These are phyloP conservation scores for Haplosporangium sp. DNA, from an alignment of 371 early-diverging fungal genomes.

Conservation along the genomic window DNA sequence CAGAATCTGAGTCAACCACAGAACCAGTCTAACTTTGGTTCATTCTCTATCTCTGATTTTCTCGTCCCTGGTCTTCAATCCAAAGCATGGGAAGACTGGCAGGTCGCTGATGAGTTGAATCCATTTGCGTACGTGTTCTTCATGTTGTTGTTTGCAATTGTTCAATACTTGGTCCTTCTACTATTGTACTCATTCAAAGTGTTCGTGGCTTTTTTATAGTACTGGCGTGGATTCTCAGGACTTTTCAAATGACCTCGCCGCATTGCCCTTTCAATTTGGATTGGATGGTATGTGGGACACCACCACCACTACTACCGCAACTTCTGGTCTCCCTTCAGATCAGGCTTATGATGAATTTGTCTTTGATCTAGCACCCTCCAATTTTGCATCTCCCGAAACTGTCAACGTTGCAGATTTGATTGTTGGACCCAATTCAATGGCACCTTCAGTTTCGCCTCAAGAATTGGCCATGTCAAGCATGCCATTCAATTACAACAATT, in stretches of 20 bases:
- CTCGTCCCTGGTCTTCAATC: slow-evolving; percentile 52
- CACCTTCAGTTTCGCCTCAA: slow-evolving; percentile 36
- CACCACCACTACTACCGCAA: not conserved
- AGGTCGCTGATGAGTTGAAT: slow-evolving; percentile 34
- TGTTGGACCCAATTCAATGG: slow-evolving; percentile 33
- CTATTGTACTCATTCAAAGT: not conserved
- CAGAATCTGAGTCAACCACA: slow-evolving; percentile 5
- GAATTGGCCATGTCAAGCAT: slow-evolving; percentile 24
- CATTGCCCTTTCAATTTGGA: slow-evolving; percentile 31
- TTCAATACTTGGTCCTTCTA: not conserved
- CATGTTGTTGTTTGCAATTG: no score
- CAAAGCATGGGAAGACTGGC: slow-evolving; percentile 56
- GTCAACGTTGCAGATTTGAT: slow-evolving; percentile 51
- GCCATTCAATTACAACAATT: slow-evolving; percentile 18
- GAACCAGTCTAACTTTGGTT: slow-evolving; percentile 2
- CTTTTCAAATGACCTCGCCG: slow-evolving; percentile 21
- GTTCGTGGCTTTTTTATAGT: not conserved
- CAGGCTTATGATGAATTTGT: slow-evolving; percentile 52
- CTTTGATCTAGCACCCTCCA: slow-evolving; percentile 43
- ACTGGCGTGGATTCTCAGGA: slow-evolving; percentile 27
- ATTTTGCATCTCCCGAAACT: slow-evolving; percentile 39
- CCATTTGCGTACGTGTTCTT: slow-evolving; percentile 33
- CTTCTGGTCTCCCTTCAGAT: slow-evolving; percentile 23
- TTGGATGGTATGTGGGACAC: slow-evolving; percentile 26
- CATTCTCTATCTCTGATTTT: slow-evolving; percentile 52